A percentile compares a stretch with the other conserved stretches of the same genome.
Evolutionary conservation across 2,329 filamentous ascomycete genomes (phyloP).

Genomic region (Venturia carpophila): DNA sequence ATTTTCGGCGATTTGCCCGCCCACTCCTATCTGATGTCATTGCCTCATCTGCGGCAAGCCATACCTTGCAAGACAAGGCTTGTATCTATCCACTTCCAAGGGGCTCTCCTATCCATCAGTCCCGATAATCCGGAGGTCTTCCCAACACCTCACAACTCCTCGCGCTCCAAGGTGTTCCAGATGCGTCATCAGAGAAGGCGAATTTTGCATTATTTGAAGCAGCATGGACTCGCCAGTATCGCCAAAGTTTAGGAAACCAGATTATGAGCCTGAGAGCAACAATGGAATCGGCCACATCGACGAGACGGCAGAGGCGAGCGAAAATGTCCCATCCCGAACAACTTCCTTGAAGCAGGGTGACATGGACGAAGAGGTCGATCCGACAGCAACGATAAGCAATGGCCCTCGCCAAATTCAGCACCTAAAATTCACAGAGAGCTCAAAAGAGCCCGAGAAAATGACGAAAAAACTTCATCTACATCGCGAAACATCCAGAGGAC

Average conservation of each 20-base stretch:
- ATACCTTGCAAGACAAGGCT: background rate
- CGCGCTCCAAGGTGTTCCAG: background rate
- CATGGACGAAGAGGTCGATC: background rate
- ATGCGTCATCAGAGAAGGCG: background rate
- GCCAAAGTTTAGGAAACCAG: constrained; percentile 17
- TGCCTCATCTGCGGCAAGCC: background rate
- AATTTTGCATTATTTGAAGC: background rate
- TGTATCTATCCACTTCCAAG: background rate
- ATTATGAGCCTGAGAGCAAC: constrained; percentile 12
- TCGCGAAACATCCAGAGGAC: constrained; percentile 15
- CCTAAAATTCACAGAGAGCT: constrained; percentile 17
- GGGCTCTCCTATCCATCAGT: background rate
- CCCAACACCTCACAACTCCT: background rate
- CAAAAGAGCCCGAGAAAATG: constrained; percentile 14
- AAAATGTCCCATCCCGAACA: background rate
- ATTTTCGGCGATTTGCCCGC: background rate
- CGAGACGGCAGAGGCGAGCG: background rate
- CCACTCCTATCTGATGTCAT: constrained; percentile 5
- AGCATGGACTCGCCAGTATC: constrained; percentile 16
- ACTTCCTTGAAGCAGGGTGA: background rate
- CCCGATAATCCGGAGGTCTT: background rate
- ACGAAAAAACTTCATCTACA: constrained; percentile 19
- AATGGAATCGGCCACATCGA: background rate
- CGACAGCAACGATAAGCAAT: background rate
- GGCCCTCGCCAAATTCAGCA: constrained; percentile 9